Percentiles rank a stretch among this genome's conserved stretches.
These are phyloP conservation scores for Musa balbisiana DNA, from an alignment of 202 grass and related monocot species.

Conservation along the genomic window DNA sequence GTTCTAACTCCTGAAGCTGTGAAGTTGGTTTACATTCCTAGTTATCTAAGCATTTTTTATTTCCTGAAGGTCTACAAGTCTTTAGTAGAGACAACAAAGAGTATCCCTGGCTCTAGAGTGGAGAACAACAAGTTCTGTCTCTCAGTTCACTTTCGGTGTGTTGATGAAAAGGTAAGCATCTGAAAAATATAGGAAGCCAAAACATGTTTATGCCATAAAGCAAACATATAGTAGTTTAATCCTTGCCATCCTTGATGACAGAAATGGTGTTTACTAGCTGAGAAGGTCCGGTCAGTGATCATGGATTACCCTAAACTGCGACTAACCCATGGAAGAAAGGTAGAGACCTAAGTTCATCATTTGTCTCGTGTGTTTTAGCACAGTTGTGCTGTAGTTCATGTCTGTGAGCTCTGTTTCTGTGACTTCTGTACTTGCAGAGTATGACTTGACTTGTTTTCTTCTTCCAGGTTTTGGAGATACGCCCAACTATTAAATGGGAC, in stretches of 20 bases:
- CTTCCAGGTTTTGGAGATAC: conserved; percentile 18
- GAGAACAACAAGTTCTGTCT: conserved; percentile 86
- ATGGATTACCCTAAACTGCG: conserved; percentile 52
- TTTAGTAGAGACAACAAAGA: conserved; percentile 34
- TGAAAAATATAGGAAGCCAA: not conserved
- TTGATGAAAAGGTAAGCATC: conserved; percentile 47
- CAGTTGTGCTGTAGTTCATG: no score
- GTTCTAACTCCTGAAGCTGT: no score
- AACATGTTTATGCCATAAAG: not conserved
- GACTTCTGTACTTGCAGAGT: not conserved
- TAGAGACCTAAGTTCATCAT: not conserved
- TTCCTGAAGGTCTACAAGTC: conserved; percentile 38
- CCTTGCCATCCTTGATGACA: conserved; percentile 8
- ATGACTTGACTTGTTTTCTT: not conserved
- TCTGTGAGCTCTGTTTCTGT: not conserved
- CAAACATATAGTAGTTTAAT: not conserved
- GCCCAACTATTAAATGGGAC: conserved; percentile 18
- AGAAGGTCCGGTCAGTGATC: conserved; percentile 52
- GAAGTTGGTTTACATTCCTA: no score
- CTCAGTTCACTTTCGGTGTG: conserved; percentile 76
- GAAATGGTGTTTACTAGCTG: conserved; percentile 53
- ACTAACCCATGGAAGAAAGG: conserved; percentile 56
- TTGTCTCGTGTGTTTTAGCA: not conserved
- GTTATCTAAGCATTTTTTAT: no score
- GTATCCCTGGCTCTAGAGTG: conserved; percentile 44